phyloP scores from a whole-genome alignment of 2,329 filamentous ascomycete species.

The Colletotrichum siamense region DNA sequence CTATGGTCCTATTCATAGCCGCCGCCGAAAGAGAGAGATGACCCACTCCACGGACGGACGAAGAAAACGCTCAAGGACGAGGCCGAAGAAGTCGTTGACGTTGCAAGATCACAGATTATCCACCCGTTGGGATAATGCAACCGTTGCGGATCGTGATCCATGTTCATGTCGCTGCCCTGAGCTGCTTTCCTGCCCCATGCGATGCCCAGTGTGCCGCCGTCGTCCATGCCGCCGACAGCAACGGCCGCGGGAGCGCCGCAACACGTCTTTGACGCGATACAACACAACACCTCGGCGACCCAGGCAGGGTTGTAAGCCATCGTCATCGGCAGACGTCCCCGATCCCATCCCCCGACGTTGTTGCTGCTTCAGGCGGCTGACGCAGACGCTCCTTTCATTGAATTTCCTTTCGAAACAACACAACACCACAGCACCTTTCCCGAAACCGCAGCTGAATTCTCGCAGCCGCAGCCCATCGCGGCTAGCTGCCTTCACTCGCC shows the following conservation, averaged over 20 bases:
- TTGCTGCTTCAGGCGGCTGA: not conserved
- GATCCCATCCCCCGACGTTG: not conserved
- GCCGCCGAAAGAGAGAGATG: not conserved
- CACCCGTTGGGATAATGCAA: not conserved
- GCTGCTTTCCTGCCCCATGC: not conserved
- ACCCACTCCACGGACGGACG: not conserved
- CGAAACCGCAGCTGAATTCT: conserved; percentile 2
- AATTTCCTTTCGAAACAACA: not conserved
- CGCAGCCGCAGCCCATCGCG: not conserved
- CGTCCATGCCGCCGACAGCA: not conserved
- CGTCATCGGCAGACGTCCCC: not conserved
- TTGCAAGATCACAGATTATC: not conserved
- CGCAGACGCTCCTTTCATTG: not conserved
- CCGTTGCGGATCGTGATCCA: not conserved
- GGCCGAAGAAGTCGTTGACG: not conserved
- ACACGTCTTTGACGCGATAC: not conserved
- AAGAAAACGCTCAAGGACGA: not conserved
- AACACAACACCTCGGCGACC: not conserved
- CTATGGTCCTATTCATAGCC: conserved; percentile 15
- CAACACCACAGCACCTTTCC: not conserved
- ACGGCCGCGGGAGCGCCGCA: not conserved
- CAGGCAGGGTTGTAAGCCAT: not conserved
- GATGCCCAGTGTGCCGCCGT: not conserved
- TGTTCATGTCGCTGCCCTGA: not conserved
- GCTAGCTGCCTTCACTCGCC: not conserved